These are phyloP conservation scores for Monosporascus sp. DNA, from an alignment of 2,329 filamentous ascomycete species.

Conservation along the genomic window DNA sequence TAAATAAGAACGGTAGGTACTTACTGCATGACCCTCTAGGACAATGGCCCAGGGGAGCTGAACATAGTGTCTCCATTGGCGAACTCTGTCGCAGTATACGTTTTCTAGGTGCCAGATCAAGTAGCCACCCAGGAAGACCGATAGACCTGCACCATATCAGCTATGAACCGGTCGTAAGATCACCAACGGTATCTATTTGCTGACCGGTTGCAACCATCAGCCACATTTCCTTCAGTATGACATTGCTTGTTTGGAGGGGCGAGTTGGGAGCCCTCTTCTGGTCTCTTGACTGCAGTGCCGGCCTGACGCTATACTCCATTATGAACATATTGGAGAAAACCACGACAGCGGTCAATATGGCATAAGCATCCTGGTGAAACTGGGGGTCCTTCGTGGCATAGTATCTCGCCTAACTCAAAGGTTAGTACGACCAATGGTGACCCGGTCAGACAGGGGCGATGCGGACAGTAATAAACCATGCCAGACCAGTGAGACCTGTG, in stretches of 20 bases:
- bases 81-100: constrained; percentile 62
- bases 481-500: constrained; percentile 47
- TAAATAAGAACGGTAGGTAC: constrained; percentile 52
- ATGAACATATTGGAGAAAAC: constrained; percentile 70
- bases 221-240: constrained; percentile 63
- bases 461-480: constrained; percentile 69
- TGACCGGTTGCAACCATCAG: constrained; percentile 56
- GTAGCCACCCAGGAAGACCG: constrained; percentile 70
- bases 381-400: constrained; percentile 75
- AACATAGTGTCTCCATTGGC: constrained; percentile 59
- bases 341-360: constrained; percentile 63
- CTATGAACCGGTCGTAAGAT: constrained; percentile 21
- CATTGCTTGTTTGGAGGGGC: constrained; percentile 20
- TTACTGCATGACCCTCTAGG: constrained; percentile 53
- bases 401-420: constrained; percentile 46
- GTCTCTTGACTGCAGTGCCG: constrained; percentile 37
- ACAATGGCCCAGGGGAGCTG: constrained; percentile 76
- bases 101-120: constrained; percentile 77
- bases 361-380: constrained; percentile 80
- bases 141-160: constrained; percentile 45
- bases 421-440: constrained; percentile 1
- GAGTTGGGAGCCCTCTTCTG: constrained; percentile 39
- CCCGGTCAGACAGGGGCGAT: neutral
- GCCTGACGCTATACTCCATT: constrained; percentile 53
- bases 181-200: constrained; percentile 5